Evolutionary conservation across 73 alveolate species (phyloP).

Genomic region (Tetrahymena thermophila): DNA sequence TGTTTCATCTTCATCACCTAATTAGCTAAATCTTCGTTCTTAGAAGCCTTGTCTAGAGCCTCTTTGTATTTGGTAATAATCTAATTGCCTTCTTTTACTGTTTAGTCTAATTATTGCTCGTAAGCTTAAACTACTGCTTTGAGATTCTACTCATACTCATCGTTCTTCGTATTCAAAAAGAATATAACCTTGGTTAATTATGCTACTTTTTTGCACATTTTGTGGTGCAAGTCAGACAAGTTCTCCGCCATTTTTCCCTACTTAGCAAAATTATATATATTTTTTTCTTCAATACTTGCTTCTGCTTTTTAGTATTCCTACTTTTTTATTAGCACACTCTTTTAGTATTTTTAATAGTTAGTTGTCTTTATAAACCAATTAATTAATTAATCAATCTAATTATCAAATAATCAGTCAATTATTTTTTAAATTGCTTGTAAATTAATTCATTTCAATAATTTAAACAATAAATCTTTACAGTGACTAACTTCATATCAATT

Average conservation of each 20-base stretch:
- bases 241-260: not conserved
- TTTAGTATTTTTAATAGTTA: no score
- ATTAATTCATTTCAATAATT: not conserved
- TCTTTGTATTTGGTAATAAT: slow-evolving; percentile 64
- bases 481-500: not conserved
- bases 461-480: not conserved
- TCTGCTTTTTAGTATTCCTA: not conserved
- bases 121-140: slow-evolving; percentile 70
- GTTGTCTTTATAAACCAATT: not conserved
- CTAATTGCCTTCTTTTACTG: slow-evolving; percentile 77
- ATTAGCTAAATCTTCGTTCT: slow-evolving; percentile 40
- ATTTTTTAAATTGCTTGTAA: not conserved
- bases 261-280: not conserved
- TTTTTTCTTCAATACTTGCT: not conserved
- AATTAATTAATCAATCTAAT: not conserved
- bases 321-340: not conserved
- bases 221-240: slow-evolving; percentile 25
- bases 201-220: slow-evolving; percentile 65
- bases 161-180: slow-evolving; percentile 87
- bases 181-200: slow-evolving; percentile 89
- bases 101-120: slow-evolving; percentile 78
- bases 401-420: not conserved
- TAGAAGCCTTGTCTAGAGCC: slow-evolving; percentile 57
- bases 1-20: slow-evolving; percentile 45
- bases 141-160: slow-evolving; percentile 60